These are phyloP conservation scores for Nidula niveotomentosa DNA, from an alignment of 1,284 basidiomycete species.

Conservation along the genomic window DNA sequence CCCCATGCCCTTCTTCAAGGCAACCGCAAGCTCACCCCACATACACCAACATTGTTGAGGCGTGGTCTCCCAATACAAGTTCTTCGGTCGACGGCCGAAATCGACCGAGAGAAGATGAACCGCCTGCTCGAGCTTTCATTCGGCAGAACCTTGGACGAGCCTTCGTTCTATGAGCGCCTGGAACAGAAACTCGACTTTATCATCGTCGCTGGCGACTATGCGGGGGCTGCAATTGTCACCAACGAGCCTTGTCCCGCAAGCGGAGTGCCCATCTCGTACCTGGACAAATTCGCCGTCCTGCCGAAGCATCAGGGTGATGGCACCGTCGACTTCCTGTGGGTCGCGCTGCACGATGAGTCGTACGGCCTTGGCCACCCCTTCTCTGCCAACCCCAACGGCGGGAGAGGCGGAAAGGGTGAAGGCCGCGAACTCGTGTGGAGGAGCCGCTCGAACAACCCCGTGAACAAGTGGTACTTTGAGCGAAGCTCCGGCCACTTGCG, in stretches of 20 bases:
- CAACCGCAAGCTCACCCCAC: slow-evolving; percentile 80
- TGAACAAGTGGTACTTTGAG: slow-evolving; percentile 99
- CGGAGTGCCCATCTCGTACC: slow-evolving; percentile 76
- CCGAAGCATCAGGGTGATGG: slow-evolving; percentile 96
- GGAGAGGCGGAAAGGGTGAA: slow-evolving; percentile 84
- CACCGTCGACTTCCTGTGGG: slow-evolving; percentile 99
- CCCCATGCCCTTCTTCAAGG: slow-evolving; percentile 90
- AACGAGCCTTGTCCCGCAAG: slow-evolving; percentile 58
- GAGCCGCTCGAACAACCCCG: slow-evolving; percentile 88
- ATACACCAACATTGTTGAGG: slow-evolving; percentile 93
- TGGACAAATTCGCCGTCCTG: slow-evolving; percentile 98
- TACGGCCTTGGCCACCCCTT: slow-evolving; percentile 94
- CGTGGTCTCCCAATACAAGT: slow-evolving; percentile 88
- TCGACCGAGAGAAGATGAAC: slow-evolving; percentile 81
- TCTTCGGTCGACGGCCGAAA: slow-evolving; percentile 58
- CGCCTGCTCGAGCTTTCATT: slow-evolving; percentile 88
- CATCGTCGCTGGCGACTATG: slow-evolving; percentile 95
- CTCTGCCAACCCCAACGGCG: slow-evolving; percentile 95
- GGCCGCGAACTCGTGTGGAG: slow-evolving; percentile 98
- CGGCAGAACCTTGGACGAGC: slow-evolving; percentile 69
- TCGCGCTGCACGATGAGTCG: slow-evolving; percentile 97
- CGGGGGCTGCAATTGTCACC: slow-evolving; percentile 94
- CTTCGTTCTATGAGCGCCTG: slow-evolving; percentile 81
- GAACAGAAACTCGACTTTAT: slow-evolving; percentile 85
- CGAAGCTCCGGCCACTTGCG: slow-evolving; percentile 89